Evolutionary conservation across 2,329 filamentous ascomycete species (phyloP), one percentile per base, ranked within the genome.

Genomic region (Teratosphaeriaceae sp.): DNA sequence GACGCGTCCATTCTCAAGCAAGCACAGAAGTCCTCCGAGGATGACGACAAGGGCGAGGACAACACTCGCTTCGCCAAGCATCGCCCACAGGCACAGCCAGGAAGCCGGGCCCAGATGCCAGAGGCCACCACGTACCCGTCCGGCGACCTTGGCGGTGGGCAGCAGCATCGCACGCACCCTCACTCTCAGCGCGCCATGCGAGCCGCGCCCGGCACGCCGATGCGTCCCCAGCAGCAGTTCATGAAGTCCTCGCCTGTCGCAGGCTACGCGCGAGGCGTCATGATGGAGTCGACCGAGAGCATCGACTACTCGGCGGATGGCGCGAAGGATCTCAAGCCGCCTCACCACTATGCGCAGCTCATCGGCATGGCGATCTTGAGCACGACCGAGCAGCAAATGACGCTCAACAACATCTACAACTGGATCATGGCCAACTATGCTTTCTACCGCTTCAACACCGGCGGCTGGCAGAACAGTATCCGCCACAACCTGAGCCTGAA

Each of bases 391-490:
- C 84, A 94, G 62, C 94, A 94, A 64, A 75, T 96, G 42, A 96
- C 92, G 2, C 68, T 98, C 37, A 85, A 84, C 56, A 89, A 87
- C 54, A 98, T 98, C 44, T 98, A 98, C 67, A 84, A 81, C 40
- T 96, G 84, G 68, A 97, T 98, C 60, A 92, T 82, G 68, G 79
- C 81, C 3, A 84, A 86, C 54, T 98, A 97, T 62, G 83, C 92
- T 2, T 98, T 94, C 65, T 98, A 97, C 65, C 80, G 90, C 33
- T 79, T 88, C 63, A 87, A 77, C 23, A 80, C 89, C 43, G 81
- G 80, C 46, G 90, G 92, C 46, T 98, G 94, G 94, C 92, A 96
- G 80, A 98, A 98, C 63, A 96, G 88, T 0, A 98, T 98, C 53
- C 83, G 92, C 11, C 92, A 98, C 63, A 98, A 98, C 56, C 67